phyloP scores from a whole-genome alignment of 345 rosid genomes.

The Corchorus olitorius region DNA sequence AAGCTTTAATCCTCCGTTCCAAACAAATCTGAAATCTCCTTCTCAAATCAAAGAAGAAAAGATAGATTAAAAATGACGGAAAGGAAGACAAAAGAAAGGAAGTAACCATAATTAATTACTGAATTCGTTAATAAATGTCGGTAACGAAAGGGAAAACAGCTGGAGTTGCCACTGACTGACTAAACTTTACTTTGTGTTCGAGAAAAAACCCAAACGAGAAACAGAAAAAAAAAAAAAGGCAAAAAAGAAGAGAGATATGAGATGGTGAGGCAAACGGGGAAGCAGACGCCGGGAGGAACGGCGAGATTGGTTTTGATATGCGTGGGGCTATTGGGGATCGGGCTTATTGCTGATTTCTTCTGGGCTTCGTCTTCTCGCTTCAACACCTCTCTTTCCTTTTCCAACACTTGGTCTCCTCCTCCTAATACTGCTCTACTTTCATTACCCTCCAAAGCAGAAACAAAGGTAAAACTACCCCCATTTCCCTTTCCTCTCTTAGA shows the following conservation, averaged over 20 bases:
- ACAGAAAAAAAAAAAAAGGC: neutral
- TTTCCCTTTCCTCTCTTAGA: neutral
- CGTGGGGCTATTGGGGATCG: conserved; percentile 52
- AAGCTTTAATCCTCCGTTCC: too few species aligned
- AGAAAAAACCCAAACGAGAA: neutral
- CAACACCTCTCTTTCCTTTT: conserved; percentile 34
- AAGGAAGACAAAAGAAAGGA: too few species aligned
- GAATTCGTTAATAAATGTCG: too few species aligned
- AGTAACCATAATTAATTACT: too few species aligned
- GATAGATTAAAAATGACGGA: too few species aligned
- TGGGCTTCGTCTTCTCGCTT: conserved; percentile 83
- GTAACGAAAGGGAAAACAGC: too few species aligned
- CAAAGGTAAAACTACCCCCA: neutral
- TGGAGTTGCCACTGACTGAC: too few species aligned
- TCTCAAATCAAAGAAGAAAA: too few species aligned
- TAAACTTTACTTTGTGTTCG: too few species aligned
- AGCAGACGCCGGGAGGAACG: conserved; percentile 49
- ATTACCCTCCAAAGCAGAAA: conserved; percentile 25
- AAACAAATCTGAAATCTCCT: too few species aligned
- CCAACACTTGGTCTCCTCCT: conserved; percentile 27
- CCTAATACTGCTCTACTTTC: conserved; percentile 21
- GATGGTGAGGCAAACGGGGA: conserved; percentile 50
- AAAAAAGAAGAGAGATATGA: neutral
- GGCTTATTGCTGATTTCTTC: conserved; percentile 68
- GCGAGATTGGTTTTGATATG: conserved; percentile 41